A percentile compares a stretch with the other conserved stretches of the same genome.
These are phyloP conservation scores for Leptographium galeiforme DNA, from an alignment of 2,329 filamentous ascomycete genomes.

Conservation along the genomic window DNA sequence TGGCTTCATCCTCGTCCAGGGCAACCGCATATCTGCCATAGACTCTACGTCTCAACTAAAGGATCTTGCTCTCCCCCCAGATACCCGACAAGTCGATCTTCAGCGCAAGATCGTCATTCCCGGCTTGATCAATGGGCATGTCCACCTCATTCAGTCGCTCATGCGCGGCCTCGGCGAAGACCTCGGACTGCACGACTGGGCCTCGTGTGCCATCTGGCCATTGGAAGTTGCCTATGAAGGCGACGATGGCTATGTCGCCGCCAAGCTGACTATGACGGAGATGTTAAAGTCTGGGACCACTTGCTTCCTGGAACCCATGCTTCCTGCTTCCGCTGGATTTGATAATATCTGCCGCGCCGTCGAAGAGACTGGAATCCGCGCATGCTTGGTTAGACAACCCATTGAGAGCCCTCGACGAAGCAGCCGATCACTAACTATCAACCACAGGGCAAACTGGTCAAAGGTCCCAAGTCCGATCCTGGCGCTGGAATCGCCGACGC, in stretches of 20 bases:
- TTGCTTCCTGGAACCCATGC: conserved; percentile 2
- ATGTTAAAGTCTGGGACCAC: conserved; percentile 3
- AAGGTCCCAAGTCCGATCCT: background rate
- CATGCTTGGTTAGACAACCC: background rate
- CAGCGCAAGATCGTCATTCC: background rate
- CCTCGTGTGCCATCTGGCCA: conserved; percentile 1
- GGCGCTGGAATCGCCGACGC: background rate
- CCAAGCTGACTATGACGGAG: background rate
- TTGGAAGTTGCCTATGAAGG: background rate
- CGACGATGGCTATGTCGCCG: background rate
- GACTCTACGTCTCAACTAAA: too few relatives aligned
- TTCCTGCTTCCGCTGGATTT: background rate
- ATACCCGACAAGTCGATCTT: background rate
- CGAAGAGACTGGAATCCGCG: background rate
- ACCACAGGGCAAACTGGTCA: background rate
- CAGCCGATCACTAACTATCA: too few relatives aligned
- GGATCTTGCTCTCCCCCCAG: too few relatives aligned
- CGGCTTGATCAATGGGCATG: conserved; percentile 1
- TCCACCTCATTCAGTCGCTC: conserved; percentile 1
- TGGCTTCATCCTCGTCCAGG: too few relatives aligned
- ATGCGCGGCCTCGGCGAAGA: conserved; percentile 1
- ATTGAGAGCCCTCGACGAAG: background rate
- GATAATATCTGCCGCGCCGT: background rate
- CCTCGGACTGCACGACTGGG: background rate
- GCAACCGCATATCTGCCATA: too few relatives aligned